These are phyloP conservation scores for Phytophthora sp. DNA, from an alignment of 352 stramenopile species.

Conservation along the genomic window DNA sequence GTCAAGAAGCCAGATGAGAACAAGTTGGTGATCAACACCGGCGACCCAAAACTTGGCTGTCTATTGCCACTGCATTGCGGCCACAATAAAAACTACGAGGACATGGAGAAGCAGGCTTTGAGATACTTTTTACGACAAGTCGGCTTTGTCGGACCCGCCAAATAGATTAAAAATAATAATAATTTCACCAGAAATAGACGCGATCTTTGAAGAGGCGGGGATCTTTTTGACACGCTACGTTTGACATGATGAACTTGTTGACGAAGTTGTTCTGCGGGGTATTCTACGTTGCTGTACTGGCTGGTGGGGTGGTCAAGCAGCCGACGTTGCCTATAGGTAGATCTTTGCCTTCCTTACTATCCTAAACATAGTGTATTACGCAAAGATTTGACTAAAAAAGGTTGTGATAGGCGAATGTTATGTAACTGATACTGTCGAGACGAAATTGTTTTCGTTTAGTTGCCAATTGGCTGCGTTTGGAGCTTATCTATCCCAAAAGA, in stretches of 20 bases:
- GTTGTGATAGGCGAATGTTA: conserved; percentile 24
- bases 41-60: conserved; percentile 48
- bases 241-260: conserved; percentile 26
- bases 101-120: conserved; percentile 75
- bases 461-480: conserved; percentile 49
- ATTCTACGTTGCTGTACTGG: not conserved
- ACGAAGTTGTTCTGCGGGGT: conserved; percentile 15
- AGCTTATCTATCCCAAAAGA: conserved; percentile 25
- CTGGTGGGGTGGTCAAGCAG: conserved; percentile 4
- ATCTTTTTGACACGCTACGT: conserved; percentile 18
- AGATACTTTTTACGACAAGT: conserved; percentile 57
- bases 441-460: conserved; percentile 9
- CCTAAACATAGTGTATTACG: no score
- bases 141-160: conserved; percentile 38
- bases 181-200: conserved; percentile 7
- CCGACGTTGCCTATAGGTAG: conserved; percentile 30
- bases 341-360: not conserved
- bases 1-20: conserved; percentile 14
- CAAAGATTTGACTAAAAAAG: no score
- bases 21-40: conserved; percentile 43
- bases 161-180: conserved; percentile 29
- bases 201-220: conserved; percentile 30
- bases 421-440: not conserved
- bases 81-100: conserved; percentile 87
- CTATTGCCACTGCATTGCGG: conserved; percentile 82